These are phyloP conservation scores for Xeromyces bisporus DNA, from an alignment of 495 filamentous ascomycete species.

Conservation along the genomic window DNA sequence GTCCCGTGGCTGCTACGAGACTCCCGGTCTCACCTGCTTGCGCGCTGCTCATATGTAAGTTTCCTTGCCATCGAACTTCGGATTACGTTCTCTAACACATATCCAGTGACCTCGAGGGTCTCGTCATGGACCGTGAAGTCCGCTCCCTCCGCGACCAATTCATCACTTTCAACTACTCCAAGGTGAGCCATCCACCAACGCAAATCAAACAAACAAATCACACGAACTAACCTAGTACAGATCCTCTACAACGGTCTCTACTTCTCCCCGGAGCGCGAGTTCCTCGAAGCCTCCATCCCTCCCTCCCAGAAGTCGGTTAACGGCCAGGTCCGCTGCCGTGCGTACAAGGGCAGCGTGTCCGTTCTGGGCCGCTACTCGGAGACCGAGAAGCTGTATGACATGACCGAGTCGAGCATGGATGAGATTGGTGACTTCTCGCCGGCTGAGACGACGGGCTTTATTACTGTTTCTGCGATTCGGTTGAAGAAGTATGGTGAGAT, in stretches of 20 bases:
- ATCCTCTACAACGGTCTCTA: slow-evolving; percentile 11
- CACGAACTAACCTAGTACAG: not conserved
- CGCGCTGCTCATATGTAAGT: slow-evolving; percentile 48
- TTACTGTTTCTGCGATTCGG: slow-evolving; percentile 65
- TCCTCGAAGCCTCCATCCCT: slow-evolving; percentile 55
- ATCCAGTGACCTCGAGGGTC: slow-evolving; percentile 37
- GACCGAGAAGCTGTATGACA: slow-evolving; percentile 74
- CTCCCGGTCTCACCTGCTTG: slow-evolving; percentile 53
- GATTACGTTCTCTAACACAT: not conserved
- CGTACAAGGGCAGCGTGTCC: slow-evolving; percentile 62
- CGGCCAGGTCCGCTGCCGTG: slow-evolving; percentile 50
- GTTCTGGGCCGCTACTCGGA: slow-evolving; percentile 59
- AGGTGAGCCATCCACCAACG: slow-evolving; percentile 14
- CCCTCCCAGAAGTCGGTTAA: slow-evolving; percentile 55
- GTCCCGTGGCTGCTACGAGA: slow-evolving; percentile 84
- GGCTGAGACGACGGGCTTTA: slow-evolving; percentile 60
- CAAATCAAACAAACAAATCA: slow-evolving; percentile 25
- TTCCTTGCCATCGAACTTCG: too few relatives aligned
- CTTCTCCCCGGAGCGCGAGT: slow-evolving; percentile 68
- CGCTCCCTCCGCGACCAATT: slow-evolving; percentile 67
- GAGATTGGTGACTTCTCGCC: slow-evolving; percentile 66
- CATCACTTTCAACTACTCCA: slow-evolving; percentile 58
- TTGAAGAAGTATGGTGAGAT: slow-evolving; percentile 74
- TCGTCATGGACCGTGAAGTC: slow-evolving; percentile 72
- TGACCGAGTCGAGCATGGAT: slow-evolving; percentile 74